Evolutionary conservation across 2,329 filamentous ascomycete genomes (phyloP).

Genomic region (Phyllosticta paracitricarpa): DNA sequence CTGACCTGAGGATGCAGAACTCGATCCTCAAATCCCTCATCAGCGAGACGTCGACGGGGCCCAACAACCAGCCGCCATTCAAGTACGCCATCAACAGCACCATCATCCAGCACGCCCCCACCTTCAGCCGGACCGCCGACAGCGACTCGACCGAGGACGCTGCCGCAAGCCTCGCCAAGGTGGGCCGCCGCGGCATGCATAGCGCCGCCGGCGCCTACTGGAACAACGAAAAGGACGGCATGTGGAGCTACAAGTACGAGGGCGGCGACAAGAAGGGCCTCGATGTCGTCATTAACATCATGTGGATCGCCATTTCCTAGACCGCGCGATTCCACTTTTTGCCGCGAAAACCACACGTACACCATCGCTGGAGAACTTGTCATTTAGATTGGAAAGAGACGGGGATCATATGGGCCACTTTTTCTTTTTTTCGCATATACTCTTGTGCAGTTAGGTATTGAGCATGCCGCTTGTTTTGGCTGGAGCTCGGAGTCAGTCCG

Average conservation of each 20-base stretch:
- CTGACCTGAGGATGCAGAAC: constrained; percentile 42
- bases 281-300: constrained; percentile 44
- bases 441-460: constrained; percentile 7
- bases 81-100: constrained; percentile 98
- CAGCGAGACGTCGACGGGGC: constrained; percentile 56
- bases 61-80: constrained; percentile 54
- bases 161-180: constrained; percentile 58
- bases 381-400: background rate
- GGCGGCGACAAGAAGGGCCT: constrained; percentile 42
- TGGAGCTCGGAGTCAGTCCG: constrained; percentile 7
- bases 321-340: background rate
- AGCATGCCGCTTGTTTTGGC: constrained; percentile 1
- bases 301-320: constrained; percentile 62
- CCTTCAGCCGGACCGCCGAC: constrained; percentile 31
- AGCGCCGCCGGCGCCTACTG: constrained; percentile 76
- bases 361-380: no score
- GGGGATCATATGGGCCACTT: background rate
- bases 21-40: constrained; percentile 68
- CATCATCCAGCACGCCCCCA: constrained; percentile 72
- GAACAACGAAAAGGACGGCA: constrained; percentile 84
- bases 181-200: constrained; percentile 84
- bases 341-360: background rate
- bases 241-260: constrained; percentile 84
- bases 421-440: background rate
- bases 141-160: constrained; percentile 35